A percentile compares a stretch with the other conserved stretches of the same genome.
Conservation (phyloP, 805 yeast genomes). For the Schwanniomyces sp. region DNA sequence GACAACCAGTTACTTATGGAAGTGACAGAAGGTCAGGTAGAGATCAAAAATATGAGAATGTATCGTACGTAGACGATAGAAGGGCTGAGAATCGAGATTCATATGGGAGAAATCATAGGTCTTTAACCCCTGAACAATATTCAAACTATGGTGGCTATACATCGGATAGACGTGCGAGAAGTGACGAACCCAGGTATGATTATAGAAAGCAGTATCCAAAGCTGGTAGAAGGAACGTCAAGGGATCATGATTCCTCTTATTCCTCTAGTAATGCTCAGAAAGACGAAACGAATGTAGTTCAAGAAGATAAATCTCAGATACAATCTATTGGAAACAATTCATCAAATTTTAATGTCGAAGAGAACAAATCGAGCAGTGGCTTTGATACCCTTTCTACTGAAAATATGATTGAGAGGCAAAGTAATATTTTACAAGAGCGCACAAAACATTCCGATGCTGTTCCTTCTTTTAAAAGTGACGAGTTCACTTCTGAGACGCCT, state of each 20-base stretch:
- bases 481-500: no score
- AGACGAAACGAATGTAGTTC: not conserved
- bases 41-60: not conserved
- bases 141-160: not conserved
- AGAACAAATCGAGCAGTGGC: no score
- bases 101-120: not conserved
- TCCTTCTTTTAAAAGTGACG: no score
- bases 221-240: not conserved
- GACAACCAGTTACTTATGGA: not conserved
- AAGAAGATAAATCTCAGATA: not conserved
- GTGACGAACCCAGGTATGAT: not conserved
- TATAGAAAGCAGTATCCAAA: not conserved
- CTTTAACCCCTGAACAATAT: not conserved
- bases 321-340: not conserved
- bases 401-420: no score
- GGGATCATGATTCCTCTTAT: not conserved
- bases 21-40: not conserved
- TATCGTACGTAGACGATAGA: not conserved
- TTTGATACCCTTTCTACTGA: no score
- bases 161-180: not conserved
- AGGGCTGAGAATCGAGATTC: not conserved
- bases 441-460: no score
- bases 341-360: no score
- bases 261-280: not conserved
- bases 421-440: no score